Evolutionary conservation across 306 rosid species (phyloP).

Genomic region (Arachis hypogaea): DNA sequence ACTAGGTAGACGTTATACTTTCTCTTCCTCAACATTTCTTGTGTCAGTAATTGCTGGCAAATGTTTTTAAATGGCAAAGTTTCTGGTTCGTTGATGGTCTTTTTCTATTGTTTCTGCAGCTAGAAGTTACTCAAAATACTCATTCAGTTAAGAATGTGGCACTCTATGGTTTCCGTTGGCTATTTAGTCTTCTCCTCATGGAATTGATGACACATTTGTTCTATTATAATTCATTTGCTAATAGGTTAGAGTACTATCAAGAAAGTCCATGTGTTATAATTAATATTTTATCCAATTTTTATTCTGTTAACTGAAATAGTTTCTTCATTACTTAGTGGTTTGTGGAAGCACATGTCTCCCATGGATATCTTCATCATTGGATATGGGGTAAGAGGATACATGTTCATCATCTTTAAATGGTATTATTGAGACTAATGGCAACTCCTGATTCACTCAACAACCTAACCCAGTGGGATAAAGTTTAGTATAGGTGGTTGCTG

Average conservation of each 20-base stretch:
- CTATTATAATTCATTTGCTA: slow-evolving; percentile 88
- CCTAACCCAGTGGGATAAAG: slow-evolving; percentile 25
- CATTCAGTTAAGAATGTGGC: slow-evolving; percentile 54
- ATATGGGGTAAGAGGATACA: slow-evolving; percentile 81
- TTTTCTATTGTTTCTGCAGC: slow-evolving; percentile 55
- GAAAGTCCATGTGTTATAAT: slow-evolving; percentile 21
- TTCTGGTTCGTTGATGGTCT: slow-evolving; percentile 32
- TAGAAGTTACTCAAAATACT: slow-evolving; percentile 71
- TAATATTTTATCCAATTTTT: slow-evolving; percentile 15
- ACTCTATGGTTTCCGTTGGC: slow-evolving; percentile 77
- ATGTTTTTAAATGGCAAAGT: slow-evolving; percentile 26
- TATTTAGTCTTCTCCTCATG: slow-evolving; percentile 71
- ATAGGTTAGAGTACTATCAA: slow-evolving; percentile 61
- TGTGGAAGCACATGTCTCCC: slow-evolving; percentile 81
- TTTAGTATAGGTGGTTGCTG: slow-evolving; percentile 5
- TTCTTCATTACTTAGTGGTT: slow-evolving; percentile 56
- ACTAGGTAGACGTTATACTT: not conserved
- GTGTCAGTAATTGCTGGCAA: slow-evolving; percentile 4
- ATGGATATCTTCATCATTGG: slow-evolving; percentile 84
- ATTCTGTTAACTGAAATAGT: slow-evolving; percentile 39
- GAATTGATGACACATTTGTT: slow-evolving; percentile 82
- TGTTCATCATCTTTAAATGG: slow-evolving; percentile 27
- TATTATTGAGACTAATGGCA: slow-evolving; percentile 7
- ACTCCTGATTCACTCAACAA: slow-evolving; percentile 13
- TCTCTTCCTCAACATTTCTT: slow-evolving; percentile 1